Evolutionary conservation across 768 basidiomycete genomes (phyloP), one percentile per base, ranked within the genome.

Genomic region (Lepiota subincarnata): DNA sequence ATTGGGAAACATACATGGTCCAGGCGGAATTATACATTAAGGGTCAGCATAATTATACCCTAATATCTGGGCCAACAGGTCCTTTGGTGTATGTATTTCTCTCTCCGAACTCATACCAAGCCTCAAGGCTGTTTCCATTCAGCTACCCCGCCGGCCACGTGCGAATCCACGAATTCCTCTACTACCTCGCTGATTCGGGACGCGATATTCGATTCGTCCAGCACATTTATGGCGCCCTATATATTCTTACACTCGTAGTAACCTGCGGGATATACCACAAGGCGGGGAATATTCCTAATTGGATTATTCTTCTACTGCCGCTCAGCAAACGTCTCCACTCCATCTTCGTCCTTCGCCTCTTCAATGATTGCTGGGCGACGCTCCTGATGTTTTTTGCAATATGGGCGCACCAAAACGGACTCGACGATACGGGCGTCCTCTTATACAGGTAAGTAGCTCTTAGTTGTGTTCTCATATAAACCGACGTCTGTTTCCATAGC

Each of bases 91-190:
- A 63, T 67, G 81, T 63, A 12, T 12, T 55, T 8, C 12, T 8
- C 14, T n/a, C n/a, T 3, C 2, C 19, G 13, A 37, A 26, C 66
- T 18, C 39, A 28, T 40, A 38, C 39, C 24, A 52, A 40, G 43
- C 35, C 37, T 39, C 31, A 47, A 59, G 18, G 39, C 38, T 6
- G 44, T 11, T 42, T 44, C 22, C 12, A 45, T 41, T 14, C 22
- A 98, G 96, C 36, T 99, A 99, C 69, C 97, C 97, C 1, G 96
- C 94, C 12, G 90, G 95, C 4, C 94, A 97, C 66, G 75, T 98
- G 53, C 81, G 85, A 60, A 83, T 95, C 56, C 94, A 96, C 68
- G 76, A 81, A 3, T 54, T 84, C 22, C 73, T 99, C 1, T 79
- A 89, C 64, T 60, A 62, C 20, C 64, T 93, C 38, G 88, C 89